Percentiles rank a stretch among this genome's conserved stretches.
phyloP scores from a whole-genome alignment of 2,329 filamentous ascomycete genomes.

The Arthrobotrys iridis region DNA sequence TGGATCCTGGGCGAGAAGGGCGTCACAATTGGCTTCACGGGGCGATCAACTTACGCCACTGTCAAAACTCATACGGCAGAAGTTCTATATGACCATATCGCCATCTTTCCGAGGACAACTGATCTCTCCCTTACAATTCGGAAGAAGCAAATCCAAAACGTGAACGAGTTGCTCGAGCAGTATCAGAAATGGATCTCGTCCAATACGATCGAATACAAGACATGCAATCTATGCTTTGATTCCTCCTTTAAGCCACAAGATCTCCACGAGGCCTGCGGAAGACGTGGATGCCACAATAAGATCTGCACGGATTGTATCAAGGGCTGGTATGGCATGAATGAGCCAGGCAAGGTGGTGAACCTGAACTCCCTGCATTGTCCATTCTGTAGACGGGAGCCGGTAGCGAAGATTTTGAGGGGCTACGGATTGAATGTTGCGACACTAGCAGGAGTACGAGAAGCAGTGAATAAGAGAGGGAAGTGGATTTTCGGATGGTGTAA shows the following conservation, averaged over 20 bases:
- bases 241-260: conserved; percentile 60
- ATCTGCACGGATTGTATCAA: conserved; percentile 63
- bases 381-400: conserved; percentile 65
- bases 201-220: conserved; percentile 60
- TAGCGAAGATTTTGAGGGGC: conserved; percentile 60
- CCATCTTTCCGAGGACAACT: conserved; percentile 59
- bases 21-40: conserved; percentile 61
- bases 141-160: conserved; percentile 64
- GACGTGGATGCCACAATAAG: conserved; percentile 63
- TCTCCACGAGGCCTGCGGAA: conserved; percentile 64
- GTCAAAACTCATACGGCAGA: conserved; percentile 60
- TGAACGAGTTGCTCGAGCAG: conserved; percentile 59
- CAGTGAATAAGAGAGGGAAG: conserved; percentile 62
- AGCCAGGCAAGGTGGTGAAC: conserved; percentile 64
- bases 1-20: conserved; percentile 65
- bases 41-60: conserved; percentile 62
- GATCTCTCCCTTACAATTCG: conserved; percentile 58
- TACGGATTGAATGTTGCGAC: conserved; percentile 61
- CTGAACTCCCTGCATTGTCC: conserved; percentile 65
- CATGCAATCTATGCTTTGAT: conserved; percentile 65
- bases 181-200: conserved; percentile 61
- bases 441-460: conserved; percentile 62
- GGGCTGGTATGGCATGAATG: conserved; percentile 66
- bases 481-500: conserved; percentile 66
- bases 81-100: conserved; percentile 61